Base-by-base conservation (phyloP, 805 yeast genomes). In the Komagataella mondaviorum region DNA sequence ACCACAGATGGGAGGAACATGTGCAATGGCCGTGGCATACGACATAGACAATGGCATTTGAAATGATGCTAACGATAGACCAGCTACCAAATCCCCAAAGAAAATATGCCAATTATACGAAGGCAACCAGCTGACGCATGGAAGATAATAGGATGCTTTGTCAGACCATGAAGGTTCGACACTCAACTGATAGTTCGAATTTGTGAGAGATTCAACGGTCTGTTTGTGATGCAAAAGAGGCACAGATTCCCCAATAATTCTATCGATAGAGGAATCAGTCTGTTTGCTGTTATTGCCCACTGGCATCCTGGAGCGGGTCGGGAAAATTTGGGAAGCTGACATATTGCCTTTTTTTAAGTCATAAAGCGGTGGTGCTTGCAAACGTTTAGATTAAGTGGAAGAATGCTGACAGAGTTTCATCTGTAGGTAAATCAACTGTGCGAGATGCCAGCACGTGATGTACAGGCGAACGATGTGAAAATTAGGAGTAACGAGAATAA, bases 21-120 rank as follows among this genome's bases (percentile, higher is more conserved):
- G 88, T 1, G 96, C 95, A 47, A 89, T 71, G 0, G 95, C 82
- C 0, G 88, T 82, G 3, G 96, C 93, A 60, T 85, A 85, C 2
- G 85, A 78, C 75, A 83, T 73, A 55, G 89, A 84, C 51, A 91
- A 70, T 1, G 99, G 98, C 49, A 91, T 80, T 63, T 90, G 97
- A 66, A 89, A 91, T 4, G 93, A 83, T 0, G 96, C 96, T 43
- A 90, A 65, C 0, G 97, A 82, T 4, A 88, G 59, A 0, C 99
- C 98, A 2, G 96, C 95, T 16, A 84, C 66, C 6, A 86, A 60
- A 60, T 91, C 99, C 18, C 80, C 74, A 2, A 77, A 22, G 46
- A 82, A 59, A 48, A 64, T 65, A 1, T 58, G 50, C 14, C 52
- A 12, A 1, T 59, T 59, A 55, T 85, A 85, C 6, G 72, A 59